Conservation (phyloP, 2,329 filamentous ascomycete genomes). For the Xylaria multiplex region DNA sequence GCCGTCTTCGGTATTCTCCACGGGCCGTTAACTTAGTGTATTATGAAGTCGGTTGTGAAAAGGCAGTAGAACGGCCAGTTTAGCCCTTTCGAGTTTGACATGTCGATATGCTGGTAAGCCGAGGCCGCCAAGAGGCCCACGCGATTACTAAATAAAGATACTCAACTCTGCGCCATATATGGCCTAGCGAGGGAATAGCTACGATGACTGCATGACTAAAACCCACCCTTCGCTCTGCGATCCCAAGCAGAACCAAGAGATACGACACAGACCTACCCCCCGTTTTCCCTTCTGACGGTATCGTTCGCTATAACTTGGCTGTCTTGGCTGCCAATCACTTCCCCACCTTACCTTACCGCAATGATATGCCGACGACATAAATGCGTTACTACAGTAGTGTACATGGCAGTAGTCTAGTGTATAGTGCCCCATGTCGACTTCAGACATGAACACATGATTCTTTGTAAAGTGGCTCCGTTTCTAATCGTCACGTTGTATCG, state of each 20-base stretch:
- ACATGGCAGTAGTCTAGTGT: too few relatives aligned
- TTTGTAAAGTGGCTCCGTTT: not conserved
- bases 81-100: too few relatives aligned
- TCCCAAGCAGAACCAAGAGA: not conserved
- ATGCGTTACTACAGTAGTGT: not conserved
- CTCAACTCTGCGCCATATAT: not conserved
- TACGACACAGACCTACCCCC: conserved; percentile 13
- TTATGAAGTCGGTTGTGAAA: too few relatives aligned
- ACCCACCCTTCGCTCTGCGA: conserved; percentile 3
- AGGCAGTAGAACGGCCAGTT: too few relatives aligned
- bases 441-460: conserved; percentile 16
- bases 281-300: too few relatives aligned
- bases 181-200: conserved; percentile 5
- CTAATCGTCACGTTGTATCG: not conserved
- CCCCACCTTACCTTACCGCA: not conserved
- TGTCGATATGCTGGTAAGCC: too few relatives aligned
- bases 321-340: too few relatives aligned
- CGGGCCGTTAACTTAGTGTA: too few relatives aligned
- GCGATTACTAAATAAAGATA: too few relatives aligned
- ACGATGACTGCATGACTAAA: conserved; percentile 17
- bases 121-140: too few relatives aligned
- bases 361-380: not conserved
- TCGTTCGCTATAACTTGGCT: too few relatives aligned
- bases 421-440: not conserved
- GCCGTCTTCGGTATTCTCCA: too few relatives aligned